Percentiles rank a stretch among this genome's conserved stretches.
Evolutionary conservation across 176 grass and related monocot genomes (phyloP).

Genomic region (Eleusine indica): DNA sequence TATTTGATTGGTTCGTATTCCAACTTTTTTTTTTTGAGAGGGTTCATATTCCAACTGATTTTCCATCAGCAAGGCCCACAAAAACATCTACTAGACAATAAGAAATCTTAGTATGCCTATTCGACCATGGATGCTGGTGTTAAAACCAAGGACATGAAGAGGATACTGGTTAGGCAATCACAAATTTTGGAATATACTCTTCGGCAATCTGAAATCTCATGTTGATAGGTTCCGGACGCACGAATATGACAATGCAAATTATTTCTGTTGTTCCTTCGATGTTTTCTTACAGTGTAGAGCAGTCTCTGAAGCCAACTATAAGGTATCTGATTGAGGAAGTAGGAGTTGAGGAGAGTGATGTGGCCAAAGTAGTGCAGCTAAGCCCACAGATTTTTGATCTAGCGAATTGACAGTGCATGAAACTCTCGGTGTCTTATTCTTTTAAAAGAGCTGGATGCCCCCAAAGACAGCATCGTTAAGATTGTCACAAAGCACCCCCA

Average conservation of each 20-base stretch:
- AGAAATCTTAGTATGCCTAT: no score
- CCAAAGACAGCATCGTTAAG: constrained; percentile 90
- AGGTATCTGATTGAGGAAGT: constrained; percentile 89
- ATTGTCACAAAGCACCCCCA: constrained; percentile 96
- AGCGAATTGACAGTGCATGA: constrained; percentile 79
- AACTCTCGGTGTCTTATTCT: constrained; percentile 80
- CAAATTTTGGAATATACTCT: constrained; percentile 94
- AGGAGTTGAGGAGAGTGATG: constrained; percentile 73
- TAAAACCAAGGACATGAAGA: constrained; percentile 88
- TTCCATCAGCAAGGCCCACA: no score
- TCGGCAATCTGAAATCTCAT: constrained; percentile 76
- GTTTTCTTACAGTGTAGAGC: constrained; percentile 91
- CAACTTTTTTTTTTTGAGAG: no score
- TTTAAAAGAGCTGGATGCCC: constrained; percentile 80
- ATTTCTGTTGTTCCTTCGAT: constrained; percentile 77
- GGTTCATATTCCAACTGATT: no score
- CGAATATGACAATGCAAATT: constrained; percentile 62
- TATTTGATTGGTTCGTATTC: no score
- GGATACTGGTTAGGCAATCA: constrained; percentile 82
- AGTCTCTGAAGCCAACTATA: constrained; percentile 83
- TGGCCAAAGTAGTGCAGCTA: constrained; percentile 93
- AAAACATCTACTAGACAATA: no score
- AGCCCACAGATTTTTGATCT: constrained; percentile 94
- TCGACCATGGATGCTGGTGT: constrained; percentile 57
- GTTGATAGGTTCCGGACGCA: constrained; percentile 59